Conservation (phyloP, 202 grass and related monocot genomes). For the Carex arenaria region DNA sequence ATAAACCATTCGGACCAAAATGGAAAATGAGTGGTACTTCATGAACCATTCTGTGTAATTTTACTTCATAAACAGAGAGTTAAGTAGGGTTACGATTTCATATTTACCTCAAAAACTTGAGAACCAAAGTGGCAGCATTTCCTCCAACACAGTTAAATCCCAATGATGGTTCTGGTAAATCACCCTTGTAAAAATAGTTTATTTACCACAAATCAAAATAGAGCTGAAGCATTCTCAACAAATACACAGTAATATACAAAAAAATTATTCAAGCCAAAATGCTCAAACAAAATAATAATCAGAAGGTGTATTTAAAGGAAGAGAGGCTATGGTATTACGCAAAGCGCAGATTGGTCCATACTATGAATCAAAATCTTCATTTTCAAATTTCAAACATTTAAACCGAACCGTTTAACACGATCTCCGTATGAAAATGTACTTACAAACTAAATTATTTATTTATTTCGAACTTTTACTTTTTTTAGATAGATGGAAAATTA, state of each 20-base stretch:
- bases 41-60: not conserved
- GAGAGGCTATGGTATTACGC: too few species aligned
- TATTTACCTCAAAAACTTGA: conserved; percentile 62
- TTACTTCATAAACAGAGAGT: not conserved
- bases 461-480: too few species aligned
- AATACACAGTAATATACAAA: not conserved
- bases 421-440: too few species aligned
- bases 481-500: too few species aligned
- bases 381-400: too few species aligned
- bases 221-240: not conserved
- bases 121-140: conserved; percentile 66
- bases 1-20: not conserved
- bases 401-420: too few species aligned
- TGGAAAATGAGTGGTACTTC: not conserved
- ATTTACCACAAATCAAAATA: conserved; percentile 13
- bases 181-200: conserved; percentile 38
- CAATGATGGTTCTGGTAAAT: conserved; percentile 67
- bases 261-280: not conserved
- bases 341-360: too few species aligned
- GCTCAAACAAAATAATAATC: not conserved
- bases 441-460: too few species aligned
- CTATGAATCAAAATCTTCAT: too few species aligned
- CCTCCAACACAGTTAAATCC: conserved; percentile 97
- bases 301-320: too few species aligned
- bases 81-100: not conserved